A percentile compares a stretch with the other conserved stretches of the same genome.
phyloP scores from a whole-genome alignment of 257 asterid species.

The Solanum lignicaule region DNA sequence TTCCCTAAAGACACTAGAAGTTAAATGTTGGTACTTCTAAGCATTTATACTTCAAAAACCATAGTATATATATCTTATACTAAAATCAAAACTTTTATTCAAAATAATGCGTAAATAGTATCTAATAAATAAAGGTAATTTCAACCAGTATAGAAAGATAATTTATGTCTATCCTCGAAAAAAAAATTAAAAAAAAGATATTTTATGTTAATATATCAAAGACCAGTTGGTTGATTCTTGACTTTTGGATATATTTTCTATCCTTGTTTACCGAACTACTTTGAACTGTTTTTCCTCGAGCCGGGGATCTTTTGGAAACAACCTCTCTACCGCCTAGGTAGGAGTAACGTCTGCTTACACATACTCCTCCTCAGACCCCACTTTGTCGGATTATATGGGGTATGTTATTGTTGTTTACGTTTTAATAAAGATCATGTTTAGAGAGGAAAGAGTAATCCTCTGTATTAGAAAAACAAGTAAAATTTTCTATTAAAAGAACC shows the following conservation, averaged over 20 bases:
- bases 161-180: background rate
- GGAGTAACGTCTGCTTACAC: background rate
- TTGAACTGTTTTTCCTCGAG: background rate
- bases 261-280: background rate
- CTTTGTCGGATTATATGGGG: background rate
- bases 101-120: background rate
- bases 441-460: background rate
- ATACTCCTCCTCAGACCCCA: background rate
- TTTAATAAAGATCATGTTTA: background rate
- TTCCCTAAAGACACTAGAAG: background rate
- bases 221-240: background rate
- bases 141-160: background rate
- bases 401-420: background rate
- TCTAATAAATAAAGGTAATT: background rate
- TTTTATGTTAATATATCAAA: background rate
- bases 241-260: background rate
- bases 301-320: background rate
- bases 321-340: background rate
- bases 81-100: background rate
- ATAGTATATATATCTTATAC: background rate
- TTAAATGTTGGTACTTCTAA: background rate
- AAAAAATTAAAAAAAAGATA: background rate
- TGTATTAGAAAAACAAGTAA: background rate
- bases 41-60: background rate
- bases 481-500: background rate